These are phyloP conservation scores for Rhizopogon vesiculosus DNA, from an alignment of 768 basidiomycete genomes.

Conservation along the genomic window DNA sequence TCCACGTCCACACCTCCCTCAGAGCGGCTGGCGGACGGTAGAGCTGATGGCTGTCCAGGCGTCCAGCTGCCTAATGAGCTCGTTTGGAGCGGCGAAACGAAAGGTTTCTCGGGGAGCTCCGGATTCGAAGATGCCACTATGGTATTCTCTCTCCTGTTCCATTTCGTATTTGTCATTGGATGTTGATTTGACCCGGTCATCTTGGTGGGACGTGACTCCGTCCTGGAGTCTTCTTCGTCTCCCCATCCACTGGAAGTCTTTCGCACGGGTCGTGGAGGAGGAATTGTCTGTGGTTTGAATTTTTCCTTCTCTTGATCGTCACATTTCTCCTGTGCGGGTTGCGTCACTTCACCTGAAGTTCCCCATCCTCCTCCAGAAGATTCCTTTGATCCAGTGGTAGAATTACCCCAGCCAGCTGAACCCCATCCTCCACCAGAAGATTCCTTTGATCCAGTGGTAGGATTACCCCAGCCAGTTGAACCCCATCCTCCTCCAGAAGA, in stretches of 20 bases:
- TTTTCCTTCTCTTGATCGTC: slow-evolving; percentile 7
- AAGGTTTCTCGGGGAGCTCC: not conserved
- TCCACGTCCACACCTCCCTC: not conserved
- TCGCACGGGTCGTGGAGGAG: slow-evolving; percentile 22
- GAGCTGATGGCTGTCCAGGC: not conserved
- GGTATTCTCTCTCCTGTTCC: slow-evolving; percentile 5
- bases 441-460: not conserved
- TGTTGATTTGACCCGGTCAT: slow-evolving; percentile 21
- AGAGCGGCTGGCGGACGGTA: not conserved
- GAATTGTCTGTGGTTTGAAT: not conserved
- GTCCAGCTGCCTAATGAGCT: not conserved
- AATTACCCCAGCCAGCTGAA: not conserved
- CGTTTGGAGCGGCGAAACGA: not conserved
- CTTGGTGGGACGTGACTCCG: slow-evolving; percentile 6
- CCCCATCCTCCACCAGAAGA: no score
- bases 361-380: not conserved
- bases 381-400: no score
- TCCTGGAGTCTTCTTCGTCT: slow-evolving; percentile 4
- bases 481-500: not conserved
- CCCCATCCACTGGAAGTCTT: not conserved
- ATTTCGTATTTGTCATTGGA: slow-evolving; percentile 11
- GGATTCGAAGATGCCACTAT: not conserved
- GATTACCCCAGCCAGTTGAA: not conserved
- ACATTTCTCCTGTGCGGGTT: not conserved
- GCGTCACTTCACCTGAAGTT: not conserved